A percentile compares a stretch with the other conserved stretches of the same genome.
phyloP scores from a whole-genome alignment of 2,329 filamentous ascomycete species.

The Elsinoe australis region DNA sequence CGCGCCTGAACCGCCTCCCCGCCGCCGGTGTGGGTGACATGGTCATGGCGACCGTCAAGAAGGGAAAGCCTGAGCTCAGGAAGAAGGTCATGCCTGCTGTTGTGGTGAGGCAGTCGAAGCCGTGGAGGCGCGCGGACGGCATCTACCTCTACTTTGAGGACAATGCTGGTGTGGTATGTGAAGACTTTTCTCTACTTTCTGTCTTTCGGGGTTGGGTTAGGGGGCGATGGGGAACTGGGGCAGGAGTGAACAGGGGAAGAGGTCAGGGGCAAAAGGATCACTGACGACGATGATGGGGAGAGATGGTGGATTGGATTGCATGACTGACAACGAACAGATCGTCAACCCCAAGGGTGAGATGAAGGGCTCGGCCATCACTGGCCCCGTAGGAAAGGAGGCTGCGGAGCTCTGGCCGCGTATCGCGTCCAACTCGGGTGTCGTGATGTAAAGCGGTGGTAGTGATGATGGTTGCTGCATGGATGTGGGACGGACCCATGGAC shows the following conservation, averaged over 20 bases:
- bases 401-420: constrained; percentile 99
- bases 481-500: constrained; percentile 2
- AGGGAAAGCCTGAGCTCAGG: constrained; percentile 99
- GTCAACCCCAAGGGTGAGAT: constrained; percentile 99
- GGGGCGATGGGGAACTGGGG: background rate
- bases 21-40: constrained; percentile 98
- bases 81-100: constrained; percentile 99
- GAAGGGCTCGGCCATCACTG: constrained; percentile 99
- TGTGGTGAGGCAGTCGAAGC: constrained; percentile 98
- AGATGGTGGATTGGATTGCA: no score
- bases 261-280: no score
- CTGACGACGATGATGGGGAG: background rate
- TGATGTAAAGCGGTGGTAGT: constrained; percentile 66
- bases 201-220: background rate
- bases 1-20: constrained; percentile 92
- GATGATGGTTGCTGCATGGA: background rate
- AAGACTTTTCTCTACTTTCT: constrained; percentile 17
- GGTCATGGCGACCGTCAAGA: constrained; percentile 99
- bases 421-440: constrained; percentile 98
- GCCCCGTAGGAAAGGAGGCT: constrained; percentile 98
- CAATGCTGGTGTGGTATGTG: constrained; percentile 94
- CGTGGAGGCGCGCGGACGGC: constrained; percentile 97
- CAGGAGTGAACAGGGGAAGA: no score
- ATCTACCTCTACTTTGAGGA: constrained; percentile 99
- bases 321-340: constrained; percentile 56